phyloP scores from a whole-genome alignment of 2,329 filamentous ascomycete genomes.

The Penicillium sp. region DNA sequence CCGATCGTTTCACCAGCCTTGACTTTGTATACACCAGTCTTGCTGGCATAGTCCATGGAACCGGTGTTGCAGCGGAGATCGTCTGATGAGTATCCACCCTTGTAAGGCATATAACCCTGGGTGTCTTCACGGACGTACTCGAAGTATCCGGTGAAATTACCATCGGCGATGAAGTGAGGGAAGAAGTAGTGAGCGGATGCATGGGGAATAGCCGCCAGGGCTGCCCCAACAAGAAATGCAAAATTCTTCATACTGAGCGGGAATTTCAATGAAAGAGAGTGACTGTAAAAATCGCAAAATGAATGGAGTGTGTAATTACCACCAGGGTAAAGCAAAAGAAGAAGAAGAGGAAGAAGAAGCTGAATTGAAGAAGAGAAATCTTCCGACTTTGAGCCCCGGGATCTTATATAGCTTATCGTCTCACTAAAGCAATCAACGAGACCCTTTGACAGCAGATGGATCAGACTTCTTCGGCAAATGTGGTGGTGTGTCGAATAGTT shows the following conservation, averaged over 20 bases:
- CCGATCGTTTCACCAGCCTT: constrained; percentile 15
- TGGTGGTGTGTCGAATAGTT: too few relatives aligned
- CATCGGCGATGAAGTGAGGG: constrained; percentile 15
- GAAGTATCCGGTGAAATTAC: constrained; percentile 11
- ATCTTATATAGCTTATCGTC: too few relatives aligned
- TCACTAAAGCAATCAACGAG: too few relatives aligned
- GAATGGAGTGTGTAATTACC: too few relatives aligned
- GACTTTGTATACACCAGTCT: constrained; percentile 17
- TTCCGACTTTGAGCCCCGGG: too few relatives aligned
- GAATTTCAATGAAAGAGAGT: too few relatives aligned
- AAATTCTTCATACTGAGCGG: not conserved
- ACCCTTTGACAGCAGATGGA: too few relatives aligned
- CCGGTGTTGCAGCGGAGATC: constrained; percentile 24
- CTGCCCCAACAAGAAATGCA: not conserved
- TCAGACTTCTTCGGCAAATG: too few relatives aligned
- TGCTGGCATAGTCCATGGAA: constrained; percentile 12
- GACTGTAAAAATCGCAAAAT: too few relatives aligned
- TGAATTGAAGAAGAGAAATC: too few relatives aligned
- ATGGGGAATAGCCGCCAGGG: constrained; percentile 2
- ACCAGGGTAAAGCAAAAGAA: too few relatives aligned
- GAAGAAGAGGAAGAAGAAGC: too few relatives aligned
- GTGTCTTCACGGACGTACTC: constrained; percentile 22
- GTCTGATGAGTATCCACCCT: constrained; percentile 11
- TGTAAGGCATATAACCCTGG: constrained; percentile 17
- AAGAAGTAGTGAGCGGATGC: constrained; percentile 16